A percentile compares a stretch with the other conserved stretches of the same genome.
Conservation (phyloP, 345 rosid genomes). For the Acer yangbiense region DNA sequence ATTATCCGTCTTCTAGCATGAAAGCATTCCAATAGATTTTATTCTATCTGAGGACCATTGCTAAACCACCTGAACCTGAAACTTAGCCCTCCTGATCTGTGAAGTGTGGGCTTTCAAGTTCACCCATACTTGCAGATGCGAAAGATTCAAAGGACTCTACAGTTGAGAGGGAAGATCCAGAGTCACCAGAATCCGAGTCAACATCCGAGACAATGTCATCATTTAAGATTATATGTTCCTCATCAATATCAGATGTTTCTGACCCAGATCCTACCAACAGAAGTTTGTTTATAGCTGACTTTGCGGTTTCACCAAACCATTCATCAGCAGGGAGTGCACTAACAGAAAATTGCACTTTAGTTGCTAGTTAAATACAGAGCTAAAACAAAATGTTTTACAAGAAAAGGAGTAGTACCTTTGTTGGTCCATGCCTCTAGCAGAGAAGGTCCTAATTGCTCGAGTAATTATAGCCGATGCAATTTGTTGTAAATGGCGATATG, state of each 20-base stretch:
- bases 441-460: slow-evolving; percentile 78
- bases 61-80: slow-evolving; percentile 5
- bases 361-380: background rate
- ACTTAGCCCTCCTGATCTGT: slow-evolving; percentile 62
- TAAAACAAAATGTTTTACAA: background rate
- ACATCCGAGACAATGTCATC: slow-evolving; percentile 46
- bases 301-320: slow-evolving; percentile 97
- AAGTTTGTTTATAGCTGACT: slow-evolving; percentile 78
- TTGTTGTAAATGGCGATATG: slow-evolving; percentile 77
- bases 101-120: slow-evolving; percentile 73
- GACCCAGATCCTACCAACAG: slow-evolving; percentile 77
- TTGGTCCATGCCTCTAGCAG: slow-evolving; percentile 79
- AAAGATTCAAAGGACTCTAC: slow-evolving; percentile 73
- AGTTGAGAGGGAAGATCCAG: slow-evolving; percentile 66
- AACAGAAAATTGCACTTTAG: slow-evolving; percentile 18
- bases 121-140: slow-evolving; percentile 96
- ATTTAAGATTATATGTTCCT: slow-evolving; percentile 58
- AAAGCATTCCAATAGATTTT: background rate
- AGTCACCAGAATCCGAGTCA: slow-evolving; percentile 57
- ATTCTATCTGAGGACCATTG: background rate
- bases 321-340: slow-evolving; percentile 79
- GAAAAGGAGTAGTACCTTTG: slow-evolving; percentile 56
- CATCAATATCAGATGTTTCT: slow-evolving; percentile 68
- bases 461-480: slow-evolving; percentile 84
- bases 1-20: background rate